Percentiles rank a stretch among this genome's conserved stretches.
These are phyloP conservation scores for Capsicum pubescens DNA, from an alignment of 257 asterid species.

Conservation along the genomic window DNA sequence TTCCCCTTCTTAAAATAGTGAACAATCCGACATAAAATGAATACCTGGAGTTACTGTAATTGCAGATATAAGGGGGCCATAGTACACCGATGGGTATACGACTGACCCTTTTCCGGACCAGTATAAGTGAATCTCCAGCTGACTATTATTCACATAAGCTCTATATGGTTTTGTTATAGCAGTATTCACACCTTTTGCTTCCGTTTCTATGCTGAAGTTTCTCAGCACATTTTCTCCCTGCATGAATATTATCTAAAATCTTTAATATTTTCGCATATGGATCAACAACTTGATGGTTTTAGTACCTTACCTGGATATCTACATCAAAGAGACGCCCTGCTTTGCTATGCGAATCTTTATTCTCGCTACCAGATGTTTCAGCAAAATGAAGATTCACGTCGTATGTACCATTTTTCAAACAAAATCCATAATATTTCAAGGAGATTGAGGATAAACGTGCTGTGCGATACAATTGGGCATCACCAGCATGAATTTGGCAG, in stretches of 20 bases:
- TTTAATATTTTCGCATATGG: no score
- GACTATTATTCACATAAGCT: neutral
- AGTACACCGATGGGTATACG: neutral
- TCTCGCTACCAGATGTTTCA: conserved; percentile 23
- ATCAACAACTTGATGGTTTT: neutral
- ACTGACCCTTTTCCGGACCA: conserved; percentile 40
- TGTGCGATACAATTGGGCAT: conserved; percentile 28
- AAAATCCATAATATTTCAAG: conserved; percentile 43
- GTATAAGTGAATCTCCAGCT: conserved; percentile 40
- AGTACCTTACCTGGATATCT: conserved; percentile 36
- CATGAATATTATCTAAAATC: neutral
- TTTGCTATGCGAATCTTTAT: neutral
- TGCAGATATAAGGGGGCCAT: conserved; percentile 37
- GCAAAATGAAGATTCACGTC: conserved; percentile 40
- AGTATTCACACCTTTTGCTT: neutral
- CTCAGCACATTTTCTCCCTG: conserved; percentile 6
- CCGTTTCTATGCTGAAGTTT: conserved; percentile 33
- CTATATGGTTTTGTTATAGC: neutral
- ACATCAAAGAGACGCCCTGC: conserved; percentile 36
- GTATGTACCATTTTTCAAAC: conserved; percentile 29
- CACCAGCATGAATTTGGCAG: conserved; percentile 30
- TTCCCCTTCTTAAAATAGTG: neutral
- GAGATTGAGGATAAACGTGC: conserved; percentile 41
- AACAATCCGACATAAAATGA: neutral
- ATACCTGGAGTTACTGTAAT: conserved; percentile 42